Conservation (phyloP, 768 basidiomycete species). For the Leccinellum rugosiceps region DNA sequence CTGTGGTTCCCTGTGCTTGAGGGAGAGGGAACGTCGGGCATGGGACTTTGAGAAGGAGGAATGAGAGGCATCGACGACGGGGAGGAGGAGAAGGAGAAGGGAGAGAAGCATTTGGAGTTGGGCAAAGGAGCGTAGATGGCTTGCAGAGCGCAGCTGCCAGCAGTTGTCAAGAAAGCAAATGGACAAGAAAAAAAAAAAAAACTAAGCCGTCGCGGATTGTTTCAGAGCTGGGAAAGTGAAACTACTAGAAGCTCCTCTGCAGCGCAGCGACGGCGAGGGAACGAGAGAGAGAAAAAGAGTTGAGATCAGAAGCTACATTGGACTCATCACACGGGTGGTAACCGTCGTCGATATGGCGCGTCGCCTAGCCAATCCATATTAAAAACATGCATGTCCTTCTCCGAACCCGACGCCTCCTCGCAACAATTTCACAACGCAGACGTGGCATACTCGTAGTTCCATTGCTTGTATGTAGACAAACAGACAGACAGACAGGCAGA, state of each 20-base stretch:
- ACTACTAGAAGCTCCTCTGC: not conserved
- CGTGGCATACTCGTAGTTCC: slow-evolving; percentile 9
- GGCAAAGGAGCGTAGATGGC: slow-evolving; percentile 40
- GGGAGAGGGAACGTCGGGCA: slow-evolving; percentile 23
- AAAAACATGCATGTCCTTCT: not conserved
- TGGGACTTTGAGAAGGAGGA: slow-evolving; percentile 37
- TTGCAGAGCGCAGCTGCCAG: slow-evolving; percentile 7
- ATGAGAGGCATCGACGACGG: slow-evolving; percentile 36
- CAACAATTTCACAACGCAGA: not conserved
- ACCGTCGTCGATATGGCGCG: not conserved
- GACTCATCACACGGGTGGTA: not conserved
- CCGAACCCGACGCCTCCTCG: not conserved
- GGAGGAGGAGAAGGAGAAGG: slow-evolving; percentile 25
- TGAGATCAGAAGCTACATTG: not conserved
- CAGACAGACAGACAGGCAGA: not conserved
- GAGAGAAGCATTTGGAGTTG: slow-evolving; percentile 22
- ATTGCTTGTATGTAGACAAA: not conserved
- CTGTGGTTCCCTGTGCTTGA: slow-evolving; percentile 22
- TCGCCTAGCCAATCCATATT: not conserved
- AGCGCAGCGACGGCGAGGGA: not conserved
- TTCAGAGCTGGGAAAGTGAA: not conserved
- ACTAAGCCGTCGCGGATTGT: not conserved
- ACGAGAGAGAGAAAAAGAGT: not conserved
- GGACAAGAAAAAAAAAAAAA: not conserved
- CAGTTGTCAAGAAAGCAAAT: not conserved